Percentiles rank a stretch among this genome's conserved stretches.
Evolutionary conservation across 2,329 filamentous ascomycete genomes (phyloP).

Genomic region (Calonectria pseudoreteaudii): DNA sequence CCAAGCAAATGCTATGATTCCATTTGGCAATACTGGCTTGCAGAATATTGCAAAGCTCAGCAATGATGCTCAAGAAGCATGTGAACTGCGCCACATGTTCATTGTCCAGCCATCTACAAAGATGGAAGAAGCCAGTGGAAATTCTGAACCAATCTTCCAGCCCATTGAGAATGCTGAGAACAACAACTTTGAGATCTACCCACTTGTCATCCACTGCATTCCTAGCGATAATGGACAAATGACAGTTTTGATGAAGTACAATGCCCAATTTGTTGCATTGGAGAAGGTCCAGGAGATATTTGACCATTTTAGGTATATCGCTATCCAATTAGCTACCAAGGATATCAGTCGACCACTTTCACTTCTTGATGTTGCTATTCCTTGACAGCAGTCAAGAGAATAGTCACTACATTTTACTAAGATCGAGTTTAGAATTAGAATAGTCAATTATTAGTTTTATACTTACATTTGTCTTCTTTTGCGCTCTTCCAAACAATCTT

Average conservation of each 20-base stretch:
- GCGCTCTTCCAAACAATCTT: too few relatives aligned
- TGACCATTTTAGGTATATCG: background rate
- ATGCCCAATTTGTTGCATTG: background rate
- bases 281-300: background rate
- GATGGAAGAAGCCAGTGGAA: background rate
- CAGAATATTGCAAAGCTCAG: slow-evolving; percentile 15
- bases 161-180: background rate
- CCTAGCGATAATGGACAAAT: background rate
- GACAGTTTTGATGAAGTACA: background rate
- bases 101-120: slow-evolving; percentile 2
- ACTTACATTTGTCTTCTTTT: background rate
- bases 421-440: background rate
- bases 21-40: background rate
- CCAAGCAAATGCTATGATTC: slow-evolving; percentile 1
- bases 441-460: background rate
- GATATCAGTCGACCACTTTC: background rate
- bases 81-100: background rate
- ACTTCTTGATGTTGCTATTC: background rate
- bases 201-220: background rate
- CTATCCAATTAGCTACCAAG: background rate
- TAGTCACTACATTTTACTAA: background rate
- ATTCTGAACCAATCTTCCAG: background rate
- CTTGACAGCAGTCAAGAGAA: background rate
- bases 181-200: slow-evolving; percentile 3
- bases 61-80: background rate